Evolutionary conservation across 495 filamentous ascomycete species (phyloP).

Genomic region (Neurospora sp.): DNA sequence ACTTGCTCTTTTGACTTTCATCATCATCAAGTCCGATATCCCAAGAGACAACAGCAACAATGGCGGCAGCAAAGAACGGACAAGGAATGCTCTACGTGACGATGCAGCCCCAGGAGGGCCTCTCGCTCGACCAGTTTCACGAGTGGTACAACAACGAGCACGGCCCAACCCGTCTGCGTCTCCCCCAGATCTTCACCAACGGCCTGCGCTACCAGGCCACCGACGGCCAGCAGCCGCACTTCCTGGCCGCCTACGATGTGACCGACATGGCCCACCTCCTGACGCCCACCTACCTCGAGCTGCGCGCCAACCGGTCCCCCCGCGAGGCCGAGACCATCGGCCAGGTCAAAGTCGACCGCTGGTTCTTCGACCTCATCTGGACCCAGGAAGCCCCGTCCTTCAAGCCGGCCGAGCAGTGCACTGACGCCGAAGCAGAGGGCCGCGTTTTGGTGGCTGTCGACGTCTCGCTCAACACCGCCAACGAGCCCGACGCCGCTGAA

Average conservation of each 20-base stretch:
- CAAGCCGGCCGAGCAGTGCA: conserved; percentile 46
- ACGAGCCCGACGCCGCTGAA: conserved; percentile 37
- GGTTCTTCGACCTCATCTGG: conserved; percentile 54
- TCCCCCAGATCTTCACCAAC: conserved; percentile 58
- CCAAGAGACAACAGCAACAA: conserved; percentile 1
- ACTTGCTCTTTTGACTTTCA: not conserved
- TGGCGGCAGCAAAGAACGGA: conserved; percentile 12
- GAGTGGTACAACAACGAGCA: conserved; percentile 92
- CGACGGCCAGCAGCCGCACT: conserved; percentile 52
- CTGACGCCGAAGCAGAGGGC: conserved; percentile 48
- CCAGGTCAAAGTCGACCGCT: conserved; percentile 60
- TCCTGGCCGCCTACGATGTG: conserved; percentile 72
- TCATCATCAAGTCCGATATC: not conserved
- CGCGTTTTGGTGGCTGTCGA: conserved; percentile 53
- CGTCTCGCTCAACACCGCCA: conserved; percentile 41
- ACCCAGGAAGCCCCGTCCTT: conserved; percentile 44
- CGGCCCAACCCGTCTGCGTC: conserved; percentile 62
- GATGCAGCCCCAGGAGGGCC: conserved; percentile 57
- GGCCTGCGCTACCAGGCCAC: conserved; percentile 66
- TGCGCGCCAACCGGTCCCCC: conserved; percentile 59
- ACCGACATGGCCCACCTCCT: conserved; percentile 59
- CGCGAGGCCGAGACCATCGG: conserved; percentile 67
- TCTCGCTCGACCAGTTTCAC: conserved; percentile 63
- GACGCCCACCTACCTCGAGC: conserved; percentile 53
- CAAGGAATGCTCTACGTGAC: conserved; percentile 68